Conservation (phyloP, 2,329 filamentous ascomycete species). For the Neopestalotiopsis sp. region DNA sequence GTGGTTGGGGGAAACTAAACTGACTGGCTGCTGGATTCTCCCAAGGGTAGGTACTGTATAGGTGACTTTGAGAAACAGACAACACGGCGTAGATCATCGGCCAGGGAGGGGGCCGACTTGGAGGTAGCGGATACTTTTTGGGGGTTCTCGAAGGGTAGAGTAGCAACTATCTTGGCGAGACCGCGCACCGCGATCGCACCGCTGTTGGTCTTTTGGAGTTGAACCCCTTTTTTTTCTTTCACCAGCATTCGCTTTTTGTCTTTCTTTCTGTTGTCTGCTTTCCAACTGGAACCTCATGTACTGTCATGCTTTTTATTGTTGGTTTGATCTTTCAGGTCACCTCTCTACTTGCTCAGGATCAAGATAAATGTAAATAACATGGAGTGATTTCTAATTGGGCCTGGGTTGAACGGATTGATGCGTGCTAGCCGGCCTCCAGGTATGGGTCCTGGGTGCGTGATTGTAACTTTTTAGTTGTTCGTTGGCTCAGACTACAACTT, state of each 20-base stretch:
- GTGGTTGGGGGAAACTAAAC: background rate
- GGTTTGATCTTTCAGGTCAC: background rate
- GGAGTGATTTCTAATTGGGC: conserved; percentile 8
- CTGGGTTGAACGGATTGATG: background rate
- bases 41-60: background rate
- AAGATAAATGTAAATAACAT: background rate
- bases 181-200: background rate
- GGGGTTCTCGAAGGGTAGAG: background rate
- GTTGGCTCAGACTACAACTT: background rate
- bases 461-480: conserved; percentile 10
- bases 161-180: background rate
- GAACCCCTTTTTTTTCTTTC: background rate
- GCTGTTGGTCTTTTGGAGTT: too few species aligned
- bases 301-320: too few species aligned
- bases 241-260: background rate
- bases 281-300: background rate
- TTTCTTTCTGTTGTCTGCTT: background rate
- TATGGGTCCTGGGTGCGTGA: background rate
- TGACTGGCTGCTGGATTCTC: background rate
- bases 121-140: background rate
- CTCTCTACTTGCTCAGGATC: background rate
- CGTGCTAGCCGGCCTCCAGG: background rate
- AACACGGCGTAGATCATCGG: conserved; percentile 8
- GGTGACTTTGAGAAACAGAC: background rate
- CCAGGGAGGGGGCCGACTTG: conserved; percentile 1